Evolutionary conservation across 805 yeast genomes (phyloP).

Genomic region (Zygosaccharomyces bisporus): DNA sequence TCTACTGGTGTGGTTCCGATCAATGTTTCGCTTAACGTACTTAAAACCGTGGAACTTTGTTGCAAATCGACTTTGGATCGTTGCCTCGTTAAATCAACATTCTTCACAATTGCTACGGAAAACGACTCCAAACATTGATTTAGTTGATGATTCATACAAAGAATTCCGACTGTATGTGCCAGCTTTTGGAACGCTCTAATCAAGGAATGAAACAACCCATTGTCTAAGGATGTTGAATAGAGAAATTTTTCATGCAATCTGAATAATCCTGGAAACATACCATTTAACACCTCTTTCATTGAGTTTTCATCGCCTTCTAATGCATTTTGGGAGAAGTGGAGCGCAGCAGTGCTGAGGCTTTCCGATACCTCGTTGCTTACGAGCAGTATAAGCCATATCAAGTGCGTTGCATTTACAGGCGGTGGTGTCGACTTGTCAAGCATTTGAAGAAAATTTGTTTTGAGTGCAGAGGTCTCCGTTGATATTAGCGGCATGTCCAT

Average conservation of each 20-base stretch:
- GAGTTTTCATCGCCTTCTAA: slow-evolving; percentile 11
- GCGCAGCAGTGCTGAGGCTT: slow-evolving; percentile 43
- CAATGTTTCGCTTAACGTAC: slow-evolving; percentile 25
- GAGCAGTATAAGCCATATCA: slow-evolving; percentile 52
- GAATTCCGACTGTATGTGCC: slow-evolving; percentile 76
- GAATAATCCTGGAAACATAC: slow-evolving; percentile 42
- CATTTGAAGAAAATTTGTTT: slow-evolving; percentile 62
- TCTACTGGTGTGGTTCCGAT: slow-evolving; percentile 11
- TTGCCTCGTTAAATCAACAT: slow-evolving; percentile 43
- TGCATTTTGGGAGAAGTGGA: slow-evolving; percentile 41
- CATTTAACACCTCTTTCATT: slow-evolving; percentile 27
- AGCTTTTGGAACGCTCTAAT: slow-evolving; percentile 75
- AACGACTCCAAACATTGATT: slow-evolving; percentile 53
- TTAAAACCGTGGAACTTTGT: slow-evolving; percentile 15
- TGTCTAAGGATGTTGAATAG: slow-evolving; percentile 59
- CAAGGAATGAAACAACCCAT: slow-evolving; percentile 60
- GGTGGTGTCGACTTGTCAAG: slow-evolving; percentile 84
- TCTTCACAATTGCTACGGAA: slow-evolving; percentile 43
- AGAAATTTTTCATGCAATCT: slow-evolving; percentile 49
- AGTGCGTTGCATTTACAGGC: slow-evolving; percentile 55
- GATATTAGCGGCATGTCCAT: slow-evolving; percentile 39
- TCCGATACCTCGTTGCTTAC: slow-evolving; percentile 58
- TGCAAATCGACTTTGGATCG: slow-evolving; percentile 6
- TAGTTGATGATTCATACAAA: slow-evolving; percentile 54
- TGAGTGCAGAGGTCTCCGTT: slow-evolving; percentile 42